Evolutionary conservation across 106 monocot genomes (phyloP).

Genomic region (Allium sativum): DNA sequence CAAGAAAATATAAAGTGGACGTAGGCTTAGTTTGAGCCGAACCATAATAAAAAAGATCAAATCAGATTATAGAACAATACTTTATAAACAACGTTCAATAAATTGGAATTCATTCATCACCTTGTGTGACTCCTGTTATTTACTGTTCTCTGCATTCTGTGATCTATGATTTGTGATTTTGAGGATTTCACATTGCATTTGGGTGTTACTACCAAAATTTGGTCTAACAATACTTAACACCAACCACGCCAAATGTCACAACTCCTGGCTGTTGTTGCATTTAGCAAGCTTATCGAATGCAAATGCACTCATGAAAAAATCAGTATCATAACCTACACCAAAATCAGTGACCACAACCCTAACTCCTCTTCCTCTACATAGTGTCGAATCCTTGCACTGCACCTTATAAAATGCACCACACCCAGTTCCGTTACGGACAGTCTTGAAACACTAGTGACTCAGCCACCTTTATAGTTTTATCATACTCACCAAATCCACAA

Average conservation of each 20-base stretch:
- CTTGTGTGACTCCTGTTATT: no score
- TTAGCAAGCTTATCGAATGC: constrained; percentile 16
- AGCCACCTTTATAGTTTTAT: constrained; percentile 11
- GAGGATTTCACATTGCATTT: no score
- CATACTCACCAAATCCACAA: constrained; percentile 29
- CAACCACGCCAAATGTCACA: constrained; percentile 17
- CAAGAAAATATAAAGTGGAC: no score
- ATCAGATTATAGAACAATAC: no score
- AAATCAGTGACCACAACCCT: constrained; percentile 25
- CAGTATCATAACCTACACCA: constrained; percentile 13
- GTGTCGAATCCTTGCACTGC: constrained; percentile 12
- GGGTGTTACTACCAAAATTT: no score
- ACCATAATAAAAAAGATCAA: no score
- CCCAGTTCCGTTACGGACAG: constrained; percentile 21
- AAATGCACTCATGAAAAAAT: constrained; percentile 28
- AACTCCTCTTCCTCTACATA: constrained; percentile 15
- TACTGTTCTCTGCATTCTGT: no score
- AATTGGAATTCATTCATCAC: no score
- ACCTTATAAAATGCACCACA: constrained; percentile 29
- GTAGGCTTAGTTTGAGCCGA: no score
- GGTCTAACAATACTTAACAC: constrained; percentile 25
- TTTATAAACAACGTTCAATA: no score
- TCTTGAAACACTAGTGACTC: constrained; percentile 12
- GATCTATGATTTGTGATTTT: no score
- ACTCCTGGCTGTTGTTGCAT: constrained; percentile 4